A percentile compares a stretch with the other conserved stretches of the same genome.
Evolutionary conservation across 1,139 yeast genomes (phyloP).

Genomic region (Suhomyces guaymorum): DNA sequence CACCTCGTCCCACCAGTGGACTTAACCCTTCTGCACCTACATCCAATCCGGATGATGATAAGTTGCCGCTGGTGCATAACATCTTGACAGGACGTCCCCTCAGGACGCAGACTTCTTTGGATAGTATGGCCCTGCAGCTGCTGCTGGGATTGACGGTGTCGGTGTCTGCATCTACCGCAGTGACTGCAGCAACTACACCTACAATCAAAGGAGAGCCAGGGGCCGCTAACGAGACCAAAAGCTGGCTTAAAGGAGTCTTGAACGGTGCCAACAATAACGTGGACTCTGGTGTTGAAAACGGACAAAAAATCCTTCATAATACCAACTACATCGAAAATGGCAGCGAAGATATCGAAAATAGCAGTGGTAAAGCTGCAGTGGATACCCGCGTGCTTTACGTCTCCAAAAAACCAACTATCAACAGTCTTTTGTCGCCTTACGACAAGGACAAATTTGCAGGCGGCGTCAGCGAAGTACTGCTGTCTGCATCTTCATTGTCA

Average conservation of each 20-base stretch:
- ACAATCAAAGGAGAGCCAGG: slow-evolving; percentile 1
- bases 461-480: slow-evolving; percentile 5
- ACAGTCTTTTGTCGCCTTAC: slow-evolving; percentile 35
- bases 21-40: too few species aligned
- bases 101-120: slow-evolving; percentile 7
- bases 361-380: too few species aligned
- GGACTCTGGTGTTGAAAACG: too few species aligned
- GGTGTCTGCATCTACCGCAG: not conserved
- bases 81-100: slow-evolving; percentile 11
- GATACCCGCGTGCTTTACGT: too few species aligned
- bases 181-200: slow-evolving; percentile 4
- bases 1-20: too few species aligned
- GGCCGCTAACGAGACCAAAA: slow-evolving; percentile 10
- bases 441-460: slow-evolving; percentile 24
- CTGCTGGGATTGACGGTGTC: slow-evolving; percentile 1
- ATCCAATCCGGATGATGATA: slow-evolving; percentile 7
- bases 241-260: slow-evolving; percentile 18
- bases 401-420: slow-evolving; percentile 39
- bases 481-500: slow-evolving; percentile 8
- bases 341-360: too few species aligned
- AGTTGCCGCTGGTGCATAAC: slow-evolving; percentile 16
- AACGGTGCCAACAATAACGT: too few species aligned
- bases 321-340: too few species aligned
- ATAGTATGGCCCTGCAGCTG: slow-evolving; percentile 7
- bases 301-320: too few species aligned